phyloP scores from a whole-genome alignment of 805 yeast genomes.

The Nadsonia fulvescens region DNA sequence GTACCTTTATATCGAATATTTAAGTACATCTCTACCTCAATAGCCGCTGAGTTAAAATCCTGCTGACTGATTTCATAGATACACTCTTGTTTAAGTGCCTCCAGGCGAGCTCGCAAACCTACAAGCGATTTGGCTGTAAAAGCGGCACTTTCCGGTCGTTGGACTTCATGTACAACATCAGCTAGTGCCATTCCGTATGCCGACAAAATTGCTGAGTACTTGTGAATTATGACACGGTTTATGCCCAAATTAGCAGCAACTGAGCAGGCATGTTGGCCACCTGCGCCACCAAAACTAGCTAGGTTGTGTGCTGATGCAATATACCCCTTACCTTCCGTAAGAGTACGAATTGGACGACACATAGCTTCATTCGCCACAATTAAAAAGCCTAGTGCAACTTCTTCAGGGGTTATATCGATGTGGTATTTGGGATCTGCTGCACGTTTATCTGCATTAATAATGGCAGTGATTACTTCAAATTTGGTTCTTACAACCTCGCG shows the following conservation, averaged over 20 bases:
- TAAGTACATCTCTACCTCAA: conserved; percentile 43
- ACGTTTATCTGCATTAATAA: conserved; percentile 33
- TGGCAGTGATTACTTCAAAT: conserved; percentile 34
- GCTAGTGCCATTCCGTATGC: conserved; percentile 84
- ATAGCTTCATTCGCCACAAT: conserved; percentile 74
- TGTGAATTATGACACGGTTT: conserved; percentile 49
- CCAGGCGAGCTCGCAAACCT: conserved; percentile 28
- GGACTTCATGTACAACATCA: conserved; percentile 66
- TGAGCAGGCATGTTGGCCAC: conserved; percentile 77
- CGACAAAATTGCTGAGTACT: conserved; percentile 66
- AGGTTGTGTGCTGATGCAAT: conserved; percentile 45
- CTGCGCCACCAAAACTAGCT: conserved; percentile 86
- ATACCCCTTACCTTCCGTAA: conserved; percentile 75
- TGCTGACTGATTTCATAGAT: conserved; percentile 27
- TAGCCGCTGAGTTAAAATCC: conserved; percentile 29
- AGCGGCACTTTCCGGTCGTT: conserved; percentile 44
- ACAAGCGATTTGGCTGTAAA: conserved; percentile 18
- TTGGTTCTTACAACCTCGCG: conserved; percentile 28
- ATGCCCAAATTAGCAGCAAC: conserved; percentile 61
- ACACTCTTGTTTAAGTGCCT: conserved; percentile 27
- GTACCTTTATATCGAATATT: conserved; percentile 77
- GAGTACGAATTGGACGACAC: conserved; percentile 77
- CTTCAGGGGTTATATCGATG: conserved; percentile 31
- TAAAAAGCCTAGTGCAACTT: conserved; percentile 66
- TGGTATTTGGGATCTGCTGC: conserved; percentile 19